Base-by-base conservation (phyloP, 2,329 filamentous ascomycete genomes). In the Xylaria polymorpha region DNA sequence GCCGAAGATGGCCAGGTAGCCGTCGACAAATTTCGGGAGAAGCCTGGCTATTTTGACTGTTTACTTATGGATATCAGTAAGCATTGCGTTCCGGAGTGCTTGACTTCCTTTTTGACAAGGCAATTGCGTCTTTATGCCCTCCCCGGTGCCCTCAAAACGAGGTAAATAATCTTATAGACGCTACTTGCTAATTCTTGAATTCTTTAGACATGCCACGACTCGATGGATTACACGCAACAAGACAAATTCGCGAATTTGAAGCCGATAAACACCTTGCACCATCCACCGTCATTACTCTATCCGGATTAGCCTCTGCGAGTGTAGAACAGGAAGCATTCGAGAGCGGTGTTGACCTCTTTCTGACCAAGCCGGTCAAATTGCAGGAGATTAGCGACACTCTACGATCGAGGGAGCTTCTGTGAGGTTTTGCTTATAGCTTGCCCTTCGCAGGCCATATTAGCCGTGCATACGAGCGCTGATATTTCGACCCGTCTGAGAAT, bases 281-380 rank as follows among this genome's bases (percentile, higher is more conserved):
- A 1, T 80, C 81, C 1, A 80, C 80, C 0, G 80, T 85, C 10
- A 65, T 85, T 35, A 83, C 83, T 0, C 73, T 85, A 8, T 84
- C 83, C 0, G 83, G 83, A 1, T 76, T 84, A 7, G 83, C 82
- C 0, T 82, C 81, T 55, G 77, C 79, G 0, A 80, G 79, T 29
- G 82, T 81, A 5, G 80, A 84, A 56, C 80, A 83, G 65, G 83
- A 85, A 66, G 83, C 84, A 0, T 82, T 83, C 67, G 80, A 79
- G 15, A 81, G 79, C 62, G 84, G 84, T 1, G 80, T 85, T 29
- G 83, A 85, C 71, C 69, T 84, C 4, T 85, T 84, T 67, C 71
- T 85, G 56, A 83, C 83, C 66, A 85, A 85, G 72, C 84, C 83
- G 0, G 82, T 85, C n/a, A 74, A 79, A 7, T 68, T 82, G 9